Evolutionary conservation across 2,329 filamentous ascomycete species (phyloP), one percentile per base, ranked within the genome.

Genomic region (Nothopassalora personata): DNA sequence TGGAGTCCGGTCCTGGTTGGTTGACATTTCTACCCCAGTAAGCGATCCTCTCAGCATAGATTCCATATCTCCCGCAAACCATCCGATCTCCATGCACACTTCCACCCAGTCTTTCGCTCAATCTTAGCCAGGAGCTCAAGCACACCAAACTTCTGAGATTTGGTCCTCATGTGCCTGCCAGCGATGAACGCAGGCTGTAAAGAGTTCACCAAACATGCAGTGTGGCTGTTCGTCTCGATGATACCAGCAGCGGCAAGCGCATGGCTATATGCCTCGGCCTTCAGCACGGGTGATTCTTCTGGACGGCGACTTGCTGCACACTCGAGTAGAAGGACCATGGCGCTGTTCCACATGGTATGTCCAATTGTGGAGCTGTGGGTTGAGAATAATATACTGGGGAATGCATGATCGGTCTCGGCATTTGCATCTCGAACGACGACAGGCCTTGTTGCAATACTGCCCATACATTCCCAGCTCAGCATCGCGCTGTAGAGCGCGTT

Each of bases 311-410:
- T 11, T 51, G 60, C 50, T 51, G 60, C 60, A 33, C 54, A 57
- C 30, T 61, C 60, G 27, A 61, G 53, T 5, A 61, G 34, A 10
- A 61, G 39, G 18, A 58, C 51, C 54, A 59, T 59, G 34, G 60
- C 53, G 3, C 49, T 61, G 33, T 61, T 54, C 33, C 58, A 61
- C 33, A 59, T 57, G 0, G 60, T 61, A 33, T 61, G 60, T 4
- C 59, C 60, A 36, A 61, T 57, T 3, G 54, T 61, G 11, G 60
- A 58, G n/a, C 60, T 61, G 18, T 61, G 60, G 15, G 56, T 59
- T 4, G 60, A 59, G 50, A 61, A 61, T 6, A 61, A 43, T 10
- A 61, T 61, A 27, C 56, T 53, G 1, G 56, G 56, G 11, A 61
- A 61, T 10, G 60, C 53, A 7, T 59, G 49, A 33, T 61, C 60